These are phyloP conservation scores for Spiraea crenata DNA, from an alignment of 331 rosid genomes.

Conservation along the genomic window DNA sequence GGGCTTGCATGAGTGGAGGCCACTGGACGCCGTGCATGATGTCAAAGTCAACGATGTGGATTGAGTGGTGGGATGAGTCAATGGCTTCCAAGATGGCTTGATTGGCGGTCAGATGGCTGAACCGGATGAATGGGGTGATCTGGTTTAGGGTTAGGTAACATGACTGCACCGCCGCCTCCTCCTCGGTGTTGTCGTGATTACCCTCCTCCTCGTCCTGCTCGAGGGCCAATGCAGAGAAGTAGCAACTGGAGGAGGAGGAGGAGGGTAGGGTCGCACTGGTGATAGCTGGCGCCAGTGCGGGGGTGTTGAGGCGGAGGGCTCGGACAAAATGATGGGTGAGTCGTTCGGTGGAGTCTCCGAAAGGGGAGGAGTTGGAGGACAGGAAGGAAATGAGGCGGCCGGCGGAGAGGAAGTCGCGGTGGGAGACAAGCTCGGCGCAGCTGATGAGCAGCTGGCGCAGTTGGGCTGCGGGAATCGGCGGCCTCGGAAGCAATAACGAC, in stretches of 20 bases:
- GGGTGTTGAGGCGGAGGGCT: slow-evolving; percentile 35
- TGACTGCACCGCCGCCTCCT: slow-evolving; percentile 29
- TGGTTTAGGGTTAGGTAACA: slow-evolving; percentile 52
- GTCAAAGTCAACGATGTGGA: slow-evolving; percentile 55
- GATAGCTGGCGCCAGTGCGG: background rate
- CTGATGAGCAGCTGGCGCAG: slow-evolving; percentile 43
- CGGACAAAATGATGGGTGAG: slow-evolving; percentile 39
- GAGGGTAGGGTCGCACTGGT: slow-evolving; percentile 4
- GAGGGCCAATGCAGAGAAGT: too few species aligned
- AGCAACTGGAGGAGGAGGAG: background rate
- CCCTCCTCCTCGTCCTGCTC: background rate
- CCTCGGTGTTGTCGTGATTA: background rate
- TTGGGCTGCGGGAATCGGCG: slow-evolving; percentile 9
- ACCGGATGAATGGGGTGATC: slow-evolving; percentile 51
- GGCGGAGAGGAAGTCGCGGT: slow-evolving; percentile 42
- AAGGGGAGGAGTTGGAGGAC: slow-evolving; percentile 37
- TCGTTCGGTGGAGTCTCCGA: slow-evolving; percentile 48
- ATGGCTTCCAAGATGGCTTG: slow-evolving; percentile 57
- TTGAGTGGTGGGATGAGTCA: slow-evolving; percentile 30
- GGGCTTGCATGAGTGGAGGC: slow-evolving; percentile 67
- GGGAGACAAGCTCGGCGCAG: slow-evolving; percentile 45
- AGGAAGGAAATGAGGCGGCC: slow-evolving; percentile 39
- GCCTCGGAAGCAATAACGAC: slow-evolving; percentile 1
- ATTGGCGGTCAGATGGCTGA: slow-evolving; percentile 52
- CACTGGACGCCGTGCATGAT: slow-evolving; percentile 61